Evolutionary conservation across 768 basidiomycete species (phyloP), one percentile per base, ranked within the genome.

Genomic region (Hypsizygus marmoreus): DNA sequence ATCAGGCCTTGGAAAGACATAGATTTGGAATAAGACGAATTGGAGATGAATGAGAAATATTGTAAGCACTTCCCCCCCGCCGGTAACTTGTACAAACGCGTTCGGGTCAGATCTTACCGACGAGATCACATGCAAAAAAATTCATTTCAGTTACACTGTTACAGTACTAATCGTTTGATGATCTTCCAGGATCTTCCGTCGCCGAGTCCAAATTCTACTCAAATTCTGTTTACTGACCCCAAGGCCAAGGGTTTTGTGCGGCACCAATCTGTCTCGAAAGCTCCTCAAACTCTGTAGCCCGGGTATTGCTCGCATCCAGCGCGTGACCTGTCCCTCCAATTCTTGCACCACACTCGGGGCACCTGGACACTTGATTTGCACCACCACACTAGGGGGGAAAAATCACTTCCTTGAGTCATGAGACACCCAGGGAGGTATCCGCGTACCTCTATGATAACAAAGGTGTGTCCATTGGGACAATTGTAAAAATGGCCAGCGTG

Each of bases 1-100:
- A 93, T 80, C 30, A 93, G 72, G 45, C 84, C 76, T 71, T 88
- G 86, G 43, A 91, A 73, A 17, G 88, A 87, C 87, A 89, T 89
- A 22, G 13, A 35, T 28, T n/a, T 17, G 30, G 40, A 17, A 33
- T n/a, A n/a, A n/a, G n/a, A n/a, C n/a, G n/a, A n/a, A n/a, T n/a
- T n/a, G n/a, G n/a, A n/a, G n/a, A n/a, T n/a, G n/a, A n/a, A n/a
- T n/a, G n/a, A n/a, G n/a, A n/a, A n/a, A n/a, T n/a, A n/a, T n/a
- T n/a, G n/a, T n/a, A n/a, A n/a, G n/a, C n/a, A n/a, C n/a, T n/a
- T n/a, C n/a, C n/a, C n/a, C n/a, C n/a, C n/a, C n/a, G n/a, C n/a
- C n/a, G n/a, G n/a, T n/a, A n/a, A n/a, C n/a, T n/a, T n/a, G n/a
- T n/a, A n/a, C n/a, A n/a, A n/a, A n/a, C n/a, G n/a, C n/a, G n/a